A percentile compares a stretch with the other conserved stretches of the same genome.
Evolutionary conservation across 192 early-diverging fungal species (phyloP).

Genomic region (Podila epicladia): DNA sequence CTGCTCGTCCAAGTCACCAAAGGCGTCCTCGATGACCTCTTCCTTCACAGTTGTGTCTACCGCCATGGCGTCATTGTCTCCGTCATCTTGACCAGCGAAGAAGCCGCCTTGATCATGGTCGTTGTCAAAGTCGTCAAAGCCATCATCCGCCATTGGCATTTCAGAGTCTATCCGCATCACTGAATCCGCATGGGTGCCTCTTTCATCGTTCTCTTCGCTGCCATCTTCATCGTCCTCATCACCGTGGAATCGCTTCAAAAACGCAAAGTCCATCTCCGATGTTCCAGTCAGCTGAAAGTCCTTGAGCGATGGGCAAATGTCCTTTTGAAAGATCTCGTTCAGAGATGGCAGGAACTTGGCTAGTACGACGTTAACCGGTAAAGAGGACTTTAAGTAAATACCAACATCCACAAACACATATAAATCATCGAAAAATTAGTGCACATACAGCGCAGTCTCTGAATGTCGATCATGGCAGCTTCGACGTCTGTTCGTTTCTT

Average conservation of each 20-base stretch:
- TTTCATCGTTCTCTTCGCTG: background rate
- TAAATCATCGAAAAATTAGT: background rate
- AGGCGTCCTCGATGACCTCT: conserved; percentile 48
- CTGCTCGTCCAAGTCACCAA: conserved; percentile 47
- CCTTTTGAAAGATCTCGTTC: conserved; percentile 52
- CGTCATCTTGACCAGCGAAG: conserved; percentile 47
- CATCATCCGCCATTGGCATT: conserved; percentile 5
- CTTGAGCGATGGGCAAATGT: conserved; percentile 77
- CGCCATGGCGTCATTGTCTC: conserved; percentile 52
- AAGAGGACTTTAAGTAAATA: background rate
- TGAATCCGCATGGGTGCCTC: conserved; percentile 24
- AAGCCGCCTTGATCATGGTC: conserved; percentile 37
- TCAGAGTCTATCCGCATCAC: background rate
- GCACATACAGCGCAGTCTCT: conserved; percentile 33
- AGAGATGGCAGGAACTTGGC: conserved; percentile 59
- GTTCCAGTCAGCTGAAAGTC: conserved; percentile 75
- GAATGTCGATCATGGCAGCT: conserved; percentile 30
- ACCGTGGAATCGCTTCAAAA: conserved; percentile 59
- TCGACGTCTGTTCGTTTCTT: conserved; percentile 23
- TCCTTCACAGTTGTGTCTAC: conserved; percentile 51
- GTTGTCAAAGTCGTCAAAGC: conserved; percentile 18
- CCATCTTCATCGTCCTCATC: conserved; percentile 52
- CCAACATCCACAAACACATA: too few species aligned
- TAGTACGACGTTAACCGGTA: conserved; percentile 2
- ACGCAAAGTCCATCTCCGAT: conserved; percentile 67